Evolutionary conservation across 2,329 filamentous ascomycete species (phyloP).

Genomic region (Malbranchea cinnamomea): DNA sequence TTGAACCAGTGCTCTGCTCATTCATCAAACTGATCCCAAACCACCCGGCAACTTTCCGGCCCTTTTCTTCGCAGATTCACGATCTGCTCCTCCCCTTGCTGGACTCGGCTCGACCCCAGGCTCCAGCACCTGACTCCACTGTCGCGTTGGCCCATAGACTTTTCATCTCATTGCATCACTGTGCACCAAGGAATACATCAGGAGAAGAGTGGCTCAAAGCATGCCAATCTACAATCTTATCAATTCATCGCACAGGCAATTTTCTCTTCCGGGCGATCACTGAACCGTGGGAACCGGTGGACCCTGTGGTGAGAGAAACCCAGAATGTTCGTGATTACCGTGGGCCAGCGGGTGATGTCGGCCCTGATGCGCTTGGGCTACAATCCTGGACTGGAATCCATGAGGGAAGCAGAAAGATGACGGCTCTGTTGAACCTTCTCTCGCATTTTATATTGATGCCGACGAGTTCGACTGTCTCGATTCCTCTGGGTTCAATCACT

Average conservation of each 20-base stretch:
- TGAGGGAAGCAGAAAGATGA: conserved; percentile 54
- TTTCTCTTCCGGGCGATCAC: conserved; percentile 62
- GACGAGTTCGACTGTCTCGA: conserved; percentile 49
- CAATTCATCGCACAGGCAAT: conserved; percentile 57
- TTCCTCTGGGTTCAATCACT: conserved; percentile 52
- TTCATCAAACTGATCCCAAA: conserved; percentile 59
- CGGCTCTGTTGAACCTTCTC: conserved; percentile 51
- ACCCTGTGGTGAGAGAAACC: conserved; percentile 24
- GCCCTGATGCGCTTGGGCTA: conserved; percentile 35
- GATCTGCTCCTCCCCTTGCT: conserved; percentile 45
- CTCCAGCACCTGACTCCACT: conserved; percentile 38
- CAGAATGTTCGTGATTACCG: conserved; percentile 23
- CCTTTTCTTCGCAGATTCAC: conserved; percentile 55
- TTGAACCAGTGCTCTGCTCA: conserved; percentile 56
- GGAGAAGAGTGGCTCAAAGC: conserved; percentile 65
- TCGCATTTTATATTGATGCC: conserved; percentile 46
- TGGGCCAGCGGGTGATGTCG: conserved; percentile 22
- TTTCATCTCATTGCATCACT: conserved; percentile 58
- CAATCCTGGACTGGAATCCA: conserved; percentile 59
- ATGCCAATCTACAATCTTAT: conserved; percentile 45
- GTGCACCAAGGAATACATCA: conserved; percentile 63
- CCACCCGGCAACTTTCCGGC: conserved; percentile 71
- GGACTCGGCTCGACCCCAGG: conserved; percentile 43
- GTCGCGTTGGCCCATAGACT: conserved; percentile 47
- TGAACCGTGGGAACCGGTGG: conserved; percentile 65